Base-by-base conservation (phyloP, 129 eudicot genomes). In the Pseudognaphalium luteoalbum region DNA sequence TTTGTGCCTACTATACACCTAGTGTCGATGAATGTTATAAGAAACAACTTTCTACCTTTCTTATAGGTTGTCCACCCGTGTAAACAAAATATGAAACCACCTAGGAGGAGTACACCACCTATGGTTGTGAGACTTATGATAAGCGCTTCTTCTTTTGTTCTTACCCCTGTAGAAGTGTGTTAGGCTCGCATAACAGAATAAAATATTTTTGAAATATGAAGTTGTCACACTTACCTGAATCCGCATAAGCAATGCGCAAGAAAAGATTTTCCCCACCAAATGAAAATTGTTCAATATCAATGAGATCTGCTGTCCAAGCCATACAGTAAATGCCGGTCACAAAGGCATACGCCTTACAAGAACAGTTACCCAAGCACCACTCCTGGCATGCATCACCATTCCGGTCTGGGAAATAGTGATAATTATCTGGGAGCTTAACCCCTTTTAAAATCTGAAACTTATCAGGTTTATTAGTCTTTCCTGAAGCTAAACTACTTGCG, bases 281-380 rank as follows among this genome's bases (percentile, higher is more conserved):
- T 0, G 85, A 66, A 37, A 72, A 80, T 61, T 68, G 35, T 59
- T 78, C 63, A 21, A 81, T 76, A 60, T 86, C 87, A 19, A 77
- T 30, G 3, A 86, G 68, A 20, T 77, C 81, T 32, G 33, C 39
- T 2, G 52, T 64, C 90, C 90, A 86, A 44, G 70, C 51, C 87
- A 83, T 73, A 67, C 90, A 86, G 2, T 80, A 5, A 63, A 29
- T 63, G 39, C 68, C 68, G 75, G 81, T 34, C 61, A 65, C 76
- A 54, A 51, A 73, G 9, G 89, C 63, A 86, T 82, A 86, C 15
- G 84, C 86, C 28, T 50, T 33, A 57, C 89, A 86, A 12, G 86
- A 82, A 57, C 86, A 82, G 63, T 71, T 86, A 21, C 17, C 60
- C 63, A 76, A 70, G 80, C 91, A 87, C 76, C 12, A 14, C 2